Conservation (phyloP, 495 filamentous ascomycete species). For the Penicillium ochrochloron region DNA sequence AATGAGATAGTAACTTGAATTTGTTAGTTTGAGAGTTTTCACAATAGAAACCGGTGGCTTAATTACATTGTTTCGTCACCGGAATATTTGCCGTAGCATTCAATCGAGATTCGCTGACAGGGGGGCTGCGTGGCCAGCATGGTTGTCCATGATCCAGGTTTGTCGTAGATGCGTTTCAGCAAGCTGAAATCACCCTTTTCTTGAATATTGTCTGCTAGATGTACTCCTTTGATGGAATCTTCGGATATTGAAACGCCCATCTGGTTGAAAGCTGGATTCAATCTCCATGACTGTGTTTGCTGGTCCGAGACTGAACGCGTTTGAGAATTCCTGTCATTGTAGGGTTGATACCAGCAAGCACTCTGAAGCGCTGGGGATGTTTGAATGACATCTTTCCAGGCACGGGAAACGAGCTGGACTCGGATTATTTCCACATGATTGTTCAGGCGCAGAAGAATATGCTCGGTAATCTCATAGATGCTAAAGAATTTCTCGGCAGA, state of each 20-base stretch:
- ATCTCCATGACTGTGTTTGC: neutral
- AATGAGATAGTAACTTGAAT: neutral
- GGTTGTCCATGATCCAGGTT: neutral
- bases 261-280: neutral
- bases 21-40: neutral
- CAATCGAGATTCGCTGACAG: neutral
- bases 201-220: neutral
- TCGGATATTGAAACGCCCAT: neutral
- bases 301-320: neutral
- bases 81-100: neutral
- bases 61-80: neutral
- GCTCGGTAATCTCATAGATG: neutral
- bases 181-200: neutral
- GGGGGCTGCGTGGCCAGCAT: too few relatives aligned
- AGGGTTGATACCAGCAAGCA: neutral
- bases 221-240: neutral
- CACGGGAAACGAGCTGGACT: neutral
- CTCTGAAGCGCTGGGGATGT: neutral
- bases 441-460: neutral
- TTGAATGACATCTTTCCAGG: neutral
- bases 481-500: neutral
- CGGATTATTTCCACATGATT: neutral
- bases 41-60: neutral
- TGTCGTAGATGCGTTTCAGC: neutral
- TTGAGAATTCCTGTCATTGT: neutral